Evolutionary conservation across 2,329 filamentous ascomycete species (phyloP), one percentile per base, ranked within the genome.

Genomic region (Ophiostoma sp.): DNA sequence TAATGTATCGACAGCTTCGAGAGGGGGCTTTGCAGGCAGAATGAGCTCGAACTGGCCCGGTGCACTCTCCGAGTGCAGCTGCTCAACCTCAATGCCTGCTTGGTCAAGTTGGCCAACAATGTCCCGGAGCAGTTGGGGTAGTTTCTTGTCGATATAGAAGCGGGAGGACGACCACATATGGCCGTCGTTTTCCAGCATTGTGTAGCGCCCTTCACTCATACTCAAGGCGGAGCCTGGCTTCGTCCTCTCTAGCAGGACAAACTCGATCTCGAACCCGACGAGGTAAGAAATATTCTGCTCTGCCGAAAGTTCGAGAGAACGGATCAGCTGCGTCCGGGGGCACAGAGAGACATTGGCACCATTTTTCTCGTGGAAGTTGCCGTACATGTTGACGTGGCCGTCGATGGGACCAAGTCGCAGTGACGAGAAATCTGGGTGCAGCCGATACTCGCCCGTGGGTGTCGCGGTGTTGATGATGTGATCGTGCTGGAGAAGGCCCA

Each of bases 201-300:
- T 76, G 55, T 78, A 80, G 76, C 1, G 9, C 14, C n/a, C 11
- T 7, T 12, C 55, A 16, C 5, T 7, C 71, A 72, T 16, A 76
- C 45, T 16, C n/a, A 2, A 6, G 4, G 12, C 16, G 16, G 38
- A 38, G n/a, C 74, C 12, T 7, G 44, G 36, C 2, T 60, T 45
- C n/a, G 9, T 60, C 27, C 82, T 82, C 55, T 82, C 82, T 72
- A 94, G 80, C 71, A 96, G 87, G 1, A 91, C 82, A 9, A 95
- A 85, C 76, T 96, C 92, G 55, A 96, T 86, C 76, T 96, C 92
- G 72, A 95, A 96, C 0, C 92, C 92, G 16, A 92, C 77, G 0
- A 88, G 80, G 64, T 93, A 86, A 3, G 81, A 77, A 2, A 92
- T 79, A 1, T 81, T 80, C 49, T 85, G 79, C 1, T 77, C 73